Conservation (phyloP, 805 yeast genomes). For the Cephaloascus albidus region DNA sequence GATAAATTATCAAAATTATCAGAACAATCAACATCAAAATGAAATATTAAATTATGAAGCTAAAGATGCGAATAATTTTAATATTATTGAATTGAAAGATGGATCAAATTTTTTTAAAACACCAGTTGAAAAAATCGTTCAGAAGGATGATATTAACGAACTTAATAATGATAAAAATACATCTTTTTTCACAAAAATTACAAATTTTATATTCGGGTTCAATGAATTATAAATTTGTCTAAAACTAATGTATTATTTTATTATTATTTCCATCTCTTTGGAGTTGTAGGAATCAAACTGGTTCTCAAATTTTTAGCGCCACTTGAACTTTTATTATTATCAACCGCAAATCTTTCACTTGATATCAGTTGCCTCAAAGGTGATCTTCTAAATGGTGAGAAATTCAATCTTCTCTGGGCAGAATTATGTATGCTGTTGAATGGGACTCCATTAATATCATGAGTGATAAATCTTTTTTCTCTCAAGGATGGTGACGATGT, state of each 20-base stretch:
- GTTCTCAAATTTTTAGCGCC: not conserved
- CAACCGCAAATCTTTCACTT: no score
- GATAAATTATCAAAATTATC: constrained; percentile 1
- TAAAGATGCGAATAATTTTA: constrained; percentile 4
- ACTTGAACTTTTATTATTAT: no score
- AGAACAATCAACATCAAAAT: not conserved
- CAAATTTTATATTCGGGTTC: constrained; percentile 30
- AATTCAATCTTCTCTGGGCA: no score
- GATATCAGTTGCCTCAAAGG: not conserved
- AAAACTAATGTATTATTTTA: no score
- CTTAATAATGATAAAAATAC: constrained; percentile 18
- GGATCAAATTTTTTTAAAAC: not conserved
- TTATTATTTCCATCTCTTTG: not conserved
- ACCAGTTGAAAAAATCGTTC: not conserved
- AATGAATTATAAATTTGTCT: constrained; percentile 22
- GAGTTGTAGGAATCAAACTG: not conserved
- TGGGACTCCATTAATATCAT: constrained; percentile 32
- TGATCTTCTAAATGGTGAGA: not conserved
- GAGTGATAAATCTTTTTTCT: constrained; percentile 39
- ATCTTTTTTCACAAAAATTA: constrained; percentile 20
- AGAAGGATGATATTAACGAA: constrained; percentile 4
- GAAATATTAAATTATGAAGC: not conserved
- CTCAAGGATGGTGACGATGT: constrained; percentile 13
- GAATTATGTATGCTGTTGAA: constrained; percentile 10
- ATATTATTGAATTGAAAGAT: constrained; percentile 1